Percentiles rank a stretch among this genome's conserved stretches.
phyloP scores from a whole-genome alignment of 345 rosid genomes.

The Eucalyptus erythrocorys region DNA sequence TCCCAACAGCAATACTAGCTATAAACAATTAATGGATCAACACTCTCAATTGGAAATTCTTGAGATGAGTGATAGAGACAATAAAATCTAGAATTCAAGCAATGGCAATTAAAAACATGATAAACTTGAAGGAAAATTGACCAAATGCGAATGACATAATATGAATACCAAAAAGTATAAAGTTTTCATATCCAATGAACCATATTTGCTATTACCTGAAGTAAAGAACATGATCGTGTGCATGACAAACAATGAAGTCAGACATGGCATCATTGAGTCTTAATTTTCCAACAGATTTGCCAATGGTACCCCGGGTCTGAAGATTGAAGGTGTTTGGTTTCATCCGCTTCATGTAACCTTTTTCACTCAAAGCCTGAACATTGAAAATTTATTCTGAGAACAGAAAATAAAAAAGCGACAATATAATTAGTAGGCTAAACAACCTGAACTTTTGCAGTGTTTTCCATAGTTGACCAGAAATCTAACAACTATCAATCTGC shows the following conservation, averaged over 20 bases:
- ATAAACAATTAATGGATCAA: background rate
- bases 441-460: background rate
- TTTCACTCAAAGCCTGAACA: slow-evolving; percentile 81
- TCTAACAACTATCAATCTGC: background rate
- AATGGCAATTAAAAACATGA: background rate
- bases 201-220: slow-evolving; percentile 47
- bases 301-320: slow-evolving; percentile 88
- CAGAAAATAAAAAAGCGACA: background rate
- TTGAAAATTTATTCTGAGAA: background rate
- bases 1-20: background rate
- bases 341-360: slow-evolving; percentile 95
- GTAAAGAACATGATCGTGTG: slow-evolving; percentile 87
- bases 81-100: background rate
- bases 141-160: background rate
- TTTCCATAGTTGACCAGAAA: background rate
- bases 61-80: background rate
- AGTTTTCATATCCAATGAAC: background rate
- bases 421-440: background rate
- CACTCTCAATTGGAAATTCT: background rate
- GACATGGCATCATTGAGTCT: slow-evolving; percentile 89
- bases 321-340: slow-evolving; percentile 82
- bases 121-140: background rate
- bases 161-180: background rate
- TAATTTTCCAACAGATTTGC: slow-evolving; percentile 94
- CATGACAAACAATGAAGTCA: slow-evolving; percentile 83